Percentiles rank a stretch among this genome's conserved stretches.
phyloP scores from a whole-genome alignment of 2,329 filamentous ascomycete species.

The Colletotrichum sublineola region DNA sequence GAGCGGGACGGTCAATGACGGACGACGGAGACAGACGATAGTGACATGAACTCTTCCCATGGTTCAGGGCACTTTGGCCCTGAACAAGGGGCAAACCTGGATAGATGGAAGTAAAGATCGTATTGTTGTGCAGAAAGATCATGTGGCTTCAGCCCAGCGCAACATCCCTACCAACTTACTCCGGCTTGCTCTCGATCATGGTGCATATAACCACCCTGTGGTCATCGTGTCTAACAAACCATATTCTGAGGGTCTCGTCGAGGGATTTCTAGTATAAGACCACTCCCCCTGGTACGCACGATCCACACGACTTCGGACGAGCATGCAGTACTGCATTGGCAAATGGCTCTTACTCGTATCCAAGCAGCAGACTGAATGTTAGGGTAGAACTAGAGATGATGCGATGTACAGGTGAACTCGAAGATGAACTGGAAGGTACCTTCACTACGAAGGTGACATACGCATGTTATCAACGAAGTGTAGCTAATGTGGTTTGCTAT shows the following conservation, averaged over 20 bases:
- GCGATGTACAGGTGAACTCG: background rate
- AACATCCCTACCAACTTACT: too few species aligned
- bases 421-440: background rate
- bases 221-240: too few species aligned
- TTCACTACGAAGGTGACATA: background rate
- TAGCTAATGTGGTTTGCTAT: conserved; percentile 17
- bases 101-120: too few species aligned
- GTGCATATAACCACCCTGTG: too few species aligned
- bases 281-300: too few species aligned
- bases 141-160: too few species aligned
- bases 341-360: too few species aligned
- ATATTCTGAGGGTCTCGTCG: too few species aligned
- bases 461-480: conserved; percentile 7
- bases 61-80: background rate
- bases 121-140: too few species aligned
- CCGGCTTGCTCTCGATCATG: too few species aligned
- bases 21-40: background rate
- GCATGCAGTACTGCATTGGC: too few species aligned
- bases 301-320: background rate
- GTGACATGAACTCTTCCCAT: background rate
- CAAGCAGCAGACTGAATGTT: background rate
- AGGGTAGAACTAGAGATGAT: background rate
- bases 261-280: too few species aligned
- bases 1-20: background rate
- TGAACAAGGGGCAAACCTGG: background rate